Percentiles rank a stretch among this genome's conserved stretches.
Evolutionary conservation across 1,284 basidiomycete genomes (phyloP).

Genomic region (Cryptococcus sp.): DNA sequence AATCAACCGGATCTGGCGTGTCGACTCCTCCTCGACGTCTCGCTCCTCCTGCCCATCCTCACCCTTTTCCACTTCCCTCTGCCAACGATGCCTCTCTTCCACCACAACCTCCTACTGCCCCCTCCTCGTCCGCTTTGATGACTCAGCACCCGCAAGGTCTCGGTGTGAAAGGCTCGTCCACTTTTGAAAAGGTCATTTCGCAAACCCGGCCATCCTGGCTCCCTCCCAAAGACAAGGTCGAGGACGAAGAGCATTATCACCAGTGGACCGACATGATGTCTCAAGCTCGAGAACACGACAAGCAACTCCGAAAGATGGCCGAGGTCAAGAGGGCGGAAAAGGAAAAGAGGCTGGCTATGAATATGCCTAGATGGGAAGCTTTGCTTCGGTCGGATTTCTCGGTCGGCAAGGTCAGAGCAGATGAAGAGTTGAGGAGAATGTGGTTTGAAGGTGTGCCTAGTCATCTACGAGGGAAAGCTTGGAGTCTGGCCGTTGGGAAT

Average conservation of each 20-base stretch:
- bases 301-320: constrained; percentile 20
- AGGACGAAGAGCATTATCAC: constrained; percentile 77
- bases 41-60: constrained; percentile 42
- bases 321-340: constrained; percentile 27
- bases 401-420: constrained; percentile 18
- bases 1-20: constrained; percentile 2
- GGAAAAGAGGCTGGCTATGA: constrained; percentile 29
- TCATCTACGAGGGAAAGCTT: constrained; percentile 75
- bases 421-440: constrained; percentile 58
- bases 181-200: constrained; percentile 47
- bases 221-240: constrained; percentile 72
- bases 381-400: constrained; percentile 28
- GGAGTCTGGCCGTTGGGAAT: constrained; percentile 86
- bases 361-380: constrained; percentile 39
- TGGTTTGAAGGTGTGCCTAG: constrained; percentile 94
- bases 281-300: constrained; percentile 34
- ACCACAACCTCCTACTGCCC: constrained; percentile 16
- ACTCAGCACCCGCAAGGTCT: constrained; percentile 12
- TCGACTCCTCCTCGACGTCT: constrained; percentile 23
- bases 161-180: constrained; percentile 33
- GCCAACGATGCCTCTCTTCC: background rate
- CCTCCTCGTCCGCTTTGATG: constrained; percentile 3
- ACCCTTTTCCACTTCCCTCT: constrained; percentile 10
- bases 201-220: constrained; percentile 65
- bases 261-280: constrained; percentile 90